Base-by-base conservation (phyloP, 2,329 filamentous ascomycete species). In the Colletotrichum kahawae region DNA sequence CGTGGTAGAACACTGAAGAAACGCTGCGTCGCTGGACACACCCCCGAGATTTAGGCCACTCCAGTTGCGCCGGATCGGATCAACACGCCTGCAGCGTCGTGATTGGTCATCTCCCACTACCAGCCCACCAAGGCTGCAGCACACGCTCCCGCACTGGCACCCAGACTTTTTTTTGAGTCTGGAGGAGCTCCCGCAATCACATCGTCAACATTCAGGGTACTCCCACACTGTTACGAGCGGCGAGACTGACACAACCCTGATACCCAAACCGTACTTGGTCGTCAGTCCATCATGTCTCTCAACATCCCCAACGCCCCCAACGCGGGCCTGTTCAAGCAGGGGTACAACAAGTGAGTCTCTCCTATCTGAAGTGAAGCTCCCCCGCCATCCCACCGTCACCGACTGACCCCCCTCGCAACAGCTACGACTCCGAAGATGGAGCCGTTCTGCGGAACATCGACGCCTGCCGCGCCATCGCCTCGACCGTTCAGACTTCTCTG, bases 371-470 rank as follows among this genome's bases (percentile, higher is more conserved):
- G 14, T 48, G 74, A 77, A 79, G 75, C 51, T 72, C 59, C 71
- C 71, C 33, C 62, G 72, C 75, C 65, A 67, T 69, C 54, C 38
- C 75, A 65, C 78, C 74, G 67, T 70, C 57, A 77, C 77, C 73
- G 79, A 80, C 87, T 87, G 79, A 83, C 78, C 62, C 62, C 78
- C 66, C 77, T 77, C 77, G 78, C 56, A 64, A 77, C 83, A 98
- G 97, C 91, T 98, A 99, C 88, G 96, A 98, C 84, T 93, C 96
- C 76, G 97, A 99, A 92, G 97, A 99, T 94, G 97, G 97, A 84
- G 97, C 97, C 79, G 96, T 99, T 79, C 91, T 98, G 79, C 95
- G 97, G 83, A 99, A 99, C 87, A 98, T 99, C 87, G 97, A 99
- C 84, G 97, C 97, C 84, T 99, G 97, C 89, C 92, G 96, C 78